These are phyloP conservation scores for Nicotiana otophora DNA, from an alignment of 257 asterid genomes.

Conservation along the genomic window DNA sequence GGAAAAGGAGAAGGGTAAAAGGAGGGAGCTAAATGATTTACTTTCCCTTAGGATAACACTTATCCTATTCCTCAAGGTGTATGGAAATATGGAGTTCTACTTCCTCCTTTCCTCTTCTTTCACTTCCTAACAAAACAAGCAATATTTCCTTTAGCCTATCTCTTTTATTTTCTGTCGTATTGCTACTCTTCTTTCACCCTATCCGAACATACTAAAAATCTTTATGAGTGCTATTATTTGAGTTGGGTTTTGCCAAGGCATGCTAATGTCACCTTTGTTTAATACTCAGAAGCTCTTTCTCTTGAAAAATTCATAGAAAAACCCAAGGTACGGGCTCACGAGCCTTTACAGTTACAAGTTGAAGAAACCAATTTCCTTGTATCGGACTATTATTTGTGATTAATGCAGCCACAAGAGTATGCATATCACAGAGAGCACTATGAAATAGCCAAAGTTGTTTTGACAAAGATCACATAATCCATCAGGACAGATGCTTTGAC, in stretches of 20 bases:
- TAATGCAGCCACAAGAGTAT: not conserved
- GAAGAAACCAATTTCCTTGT: not conserved
- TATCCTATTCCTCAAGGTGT: not conserved
- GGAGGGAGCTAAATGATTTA: not conserved
- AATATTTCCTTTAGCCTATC: not conserved
- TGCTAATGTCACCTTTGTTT: not conserved
- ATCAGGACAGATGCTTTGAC: not conserved
- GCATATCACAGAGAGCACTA: not conserved
- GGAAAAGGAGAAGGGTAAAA: not conserved
- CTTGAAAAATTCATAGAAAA: not conserved
- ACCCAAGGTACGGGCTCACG: not conserved
- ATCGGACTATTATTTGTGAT: not conserved
- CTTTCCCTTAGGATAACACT: not conserved
- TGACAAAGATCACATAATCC: not conserved
- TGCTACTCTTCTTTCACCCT: not conserved
- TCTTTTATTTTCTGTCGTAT: not conserved
- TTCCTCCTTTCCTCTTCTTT: not conserved
- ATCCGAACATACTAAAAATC: not conserved
- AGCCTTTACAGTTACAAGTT: not conserved
- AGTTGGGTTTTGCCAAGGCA: not conserved
- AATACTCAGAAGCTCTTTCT: not conserved
- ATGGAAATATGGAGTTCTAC: not conserved
- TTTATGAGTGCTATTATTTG: not conserved
- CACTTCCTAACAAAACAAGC: not conserved
- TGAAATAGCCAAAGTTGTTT: not conserved